These are phyloP conservation scores for Myxozyma sirexii DNA, from an alignment of 805 yeast species.

Conservation along the genomic window DNA sequence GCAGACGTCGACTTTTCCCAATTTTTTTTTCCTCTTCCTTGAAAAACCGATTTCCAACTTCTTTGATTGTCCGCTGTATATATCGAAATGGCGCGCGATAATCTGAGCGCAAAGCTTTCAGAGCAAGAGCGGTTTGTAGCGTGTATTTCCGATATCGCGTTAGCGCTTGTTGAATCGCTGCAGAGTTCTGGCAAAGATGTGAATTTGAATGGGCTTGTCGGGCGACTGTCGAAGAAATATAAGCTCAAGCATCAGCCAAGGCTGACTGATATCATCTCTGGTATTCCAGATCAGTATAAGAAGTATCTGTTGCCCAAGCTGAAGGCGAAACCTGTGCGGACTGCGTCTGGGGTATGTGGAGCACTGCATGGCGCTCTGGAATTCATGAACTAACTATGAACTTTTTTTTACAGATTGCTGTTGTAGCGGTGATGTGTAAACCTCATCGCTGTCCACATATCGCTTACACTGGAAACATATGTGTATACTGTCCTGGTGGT, in stretches of 20 bases:
- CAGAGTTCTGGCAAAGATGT: constrained; percentile 63
- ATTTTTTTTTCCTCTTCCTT: too few species aligned
- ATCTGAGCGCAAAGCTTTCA: background rate
- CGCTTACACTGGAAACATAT: constrained; percentile 97
- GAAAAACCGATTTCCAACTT: too few species aligned
- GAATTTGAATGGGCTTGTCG: constrained; percentile 87
- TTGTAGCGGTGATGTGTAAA: constrained; percentile 98
- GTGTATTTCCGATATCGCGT: constrained; percentile 48
- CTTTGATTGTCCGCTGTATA: too few species aligned
- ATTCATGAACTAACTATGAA: too few species aligned
- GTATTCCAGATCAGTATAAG: constrained; percentile 95
- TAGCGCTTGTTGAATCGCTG: constrained; percentile 32
- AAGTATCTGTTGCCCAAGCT: constrained; percentile 88
- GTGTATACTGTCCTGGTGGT: constrained; percentile 98
- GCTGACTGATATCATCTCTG: constrained; percentile 88
- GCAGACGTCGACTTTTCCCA: too few species aligned
- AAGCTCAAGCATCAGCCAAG: constrained; percentile 91
- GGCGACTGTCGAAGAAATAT: constrained; percentile 83
- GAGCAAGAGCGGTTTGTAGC: constrained; percentile 91
- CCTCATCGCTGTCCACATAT: constrained; percentile 99
- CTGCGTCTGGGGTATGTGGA: constrained; percentile 74
- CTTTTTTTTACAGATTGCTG: constrained; percentile 89
- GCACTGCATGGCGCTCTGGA: too few species aligned
- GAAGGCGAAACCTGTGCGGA: constrained; percentile 98
- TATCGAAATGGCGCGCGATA: constrained; percentile 14